phyloP scores from a whole-genome alignment of 805 yeast species.

The Blastobotrys parvus region DNA sequence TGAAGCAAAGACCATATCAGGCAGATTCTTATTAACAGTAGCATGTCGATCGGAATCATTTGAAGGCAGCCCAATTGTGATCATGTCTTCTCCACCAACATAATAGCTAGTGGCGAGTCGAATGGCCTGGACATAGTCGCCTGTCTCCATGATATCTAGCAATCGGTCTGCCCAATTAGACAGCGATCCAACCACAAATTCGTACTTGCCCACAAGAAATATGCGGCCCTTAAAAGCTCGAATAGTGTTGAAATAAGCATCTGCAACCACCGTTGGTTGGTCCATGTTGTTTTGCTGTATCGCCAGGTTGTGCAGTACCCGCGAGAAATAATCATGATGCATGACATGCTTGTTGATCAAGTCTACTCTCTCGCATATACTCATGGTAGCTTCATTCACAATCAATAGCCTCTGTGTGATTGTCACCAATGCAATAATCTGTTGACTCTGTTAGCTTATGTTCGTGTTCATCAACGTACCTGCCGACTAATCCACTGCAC shows the following conservation, averaged over 20 bases:
- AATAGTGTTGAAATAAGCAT: constrained; percentile 31
- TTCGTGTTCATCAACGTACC: constrained; percentile 13
- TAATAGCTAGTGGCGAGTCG: constrained; percentile 46
- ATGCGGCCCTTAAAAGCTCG: constrained; percentile 38
- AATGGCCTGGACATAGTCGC: constrained; percentile 50
- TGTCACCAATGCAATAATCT: constrained; percentile 36
- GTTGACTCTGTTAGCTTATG: constrained; percentile 3
- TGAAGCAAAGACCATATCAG: constrained; percentile 49
- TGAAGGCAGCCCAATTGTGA: constrained; percentile 50
- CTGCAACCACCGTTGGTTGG: constrained; percentile 25
- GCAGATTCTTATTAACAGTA: constrained; percentile 45
- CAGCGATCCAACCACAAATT: constrained; percentile 47
- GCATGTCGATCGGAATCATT: constrained; percentile 36
- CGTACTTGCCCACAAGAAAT: constrained; percentile 45
- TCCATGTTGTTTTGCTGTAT: constrained; percentile 12
- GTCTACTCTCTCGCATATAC: constrained; percentile 31
- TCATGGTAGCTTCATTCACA: constrained; percentile 34
- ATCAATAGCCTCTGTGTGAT: constrained; percentile 38
- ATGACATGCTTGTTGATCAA: constrained; percentile 34
- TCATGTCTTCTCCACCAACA: constrained; percentile 39
- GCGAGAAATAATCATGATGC: constrained; percentile 27
- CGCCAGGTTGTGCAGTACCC: constrained; percentile 12
- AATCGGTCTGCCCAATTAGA: constrained; percentile 66
- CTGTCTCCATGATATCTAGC: constrained; percentile 38
- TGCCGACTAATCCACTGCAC: constrained; percentile 48